These are phyloP conservation scores for Xylaria castorea DNA, from an alignment of 495 filamentous ascomycete genomes.

Conservation along the genomic window DNA sequence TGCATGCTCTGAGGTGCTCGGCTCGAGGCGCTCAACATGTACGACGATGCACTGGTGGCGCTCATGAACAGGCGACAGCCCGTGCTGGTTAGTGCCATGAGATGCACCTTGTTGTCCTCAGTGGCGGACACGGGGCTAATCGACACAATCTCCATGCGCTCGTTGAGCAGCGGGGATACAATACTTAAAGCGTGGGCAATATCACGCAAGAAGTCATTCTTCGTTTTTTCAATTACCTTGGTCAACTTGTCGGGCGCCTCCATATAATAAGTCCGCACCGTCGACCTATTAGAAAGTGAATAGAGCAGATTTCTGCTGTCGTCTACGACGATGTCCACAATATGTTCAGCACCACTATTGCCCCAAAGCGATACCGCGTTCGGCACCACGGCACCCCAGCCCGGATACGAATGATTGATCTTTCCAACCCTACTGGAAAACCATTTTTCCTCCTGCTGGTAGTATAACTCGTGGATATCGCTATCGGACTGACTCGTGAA, in stretches of 20 bases:
- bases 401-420: slow-evolving; percentile 83
- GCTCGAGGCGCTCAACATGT: slow-evolving; percentile 64
- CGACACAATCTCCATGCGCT: slow-evolving; percentile 73
- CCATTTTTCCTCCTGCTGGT: slow-evolving; percentile 97
- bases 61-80: slow-evolving; percentile 92
- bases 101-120: slow-evolving; percentile 82
- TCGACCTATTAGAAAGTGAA: slow-evolving; percentile 83
- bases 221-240: slow-evolving; percentile 63
- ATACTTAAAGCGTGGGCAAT: slow-evolving; percentile 79
- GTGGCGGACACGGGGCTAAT: slow-evolving; percentile 81
- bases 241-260: slow-evolving; percentile 57
- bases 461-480: slow-evolving; percentile 90
- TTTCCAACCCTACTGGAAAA: slow-evolving; percentile 82
- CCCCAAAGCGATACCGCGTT: slow-evolving; percentile 48
- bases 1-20: slow-evolving; percentile 93
- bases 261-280: slow-evolving; percentile 87
- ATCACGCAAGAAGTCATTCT: slow-evolving; percentile 59
- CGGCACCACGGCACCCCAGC: slow-evolving; percentile 74
- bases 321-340: slow-evolving; percentile 82
- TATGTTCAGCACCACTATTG: slow-evolving; percentile 56
- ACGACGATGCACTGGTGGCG: slow-evolving; percentile 79
- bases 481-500: slow-evolving; percentile 80
- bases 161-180: slow-evolving; percentile 69
- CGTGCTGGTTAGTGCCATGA: slow-evolving; percentile 88
- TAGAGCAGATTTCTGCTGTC: slow-evolving; percentile 88